A percentile compares a stretch with the other conserved stretches of the same genome.
Evolutionary conservation across 768 basidiomycete species (phyloP).

Genomic region (Calocera viscosa): DNA sequence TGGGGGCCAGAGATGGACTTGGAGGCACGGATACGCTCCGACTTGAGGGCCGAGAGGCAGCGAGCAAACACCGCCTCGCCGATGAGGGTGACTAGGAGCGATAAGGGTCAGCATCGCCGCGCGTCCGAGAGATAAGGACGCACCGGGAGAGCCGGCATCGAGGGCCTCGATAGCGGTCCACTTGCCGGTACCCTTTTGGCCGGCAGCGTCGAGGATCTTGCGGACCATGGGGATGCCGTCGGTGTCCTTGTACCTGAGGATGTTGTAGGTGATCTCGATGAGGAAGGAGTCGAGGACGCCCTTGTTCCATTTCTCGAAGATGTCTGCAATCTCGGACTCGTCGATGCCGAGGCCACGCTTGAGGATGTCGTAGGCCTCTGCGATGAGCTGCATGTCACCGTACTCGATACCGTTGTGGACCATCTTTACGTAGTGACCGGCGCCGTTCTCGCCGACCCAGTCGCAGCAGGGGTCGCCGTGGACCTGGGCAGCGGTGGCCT

Average conservation of each 20-base stretch:
- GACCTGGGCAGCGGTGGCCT: slow-evolving; percentile 90
- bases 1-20: slow-evolving; percentile 82
- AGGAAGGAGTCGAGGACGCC: slow-evolving; percentile 99
- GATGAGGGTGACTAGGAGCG: slow-evolving; percentile 74
- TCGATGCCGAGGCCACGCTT: slow-evolving; percentile 81
- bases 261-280: slow-evolving; percentile 94
- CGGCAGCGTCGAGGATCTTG: slow-evolving; percentile 93
- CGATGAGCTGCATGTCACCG: slow-evolving; percentile 98
- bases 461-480: slow-evolving; percentile 96
- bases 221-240: slow-evolving; percentile 82
- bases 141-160: slow-evolving; percentile 78
- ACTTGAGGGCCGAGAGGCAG: slow-evolving; percentile 93
- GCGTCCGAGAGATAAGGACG: slow-evolving; percentile 19
- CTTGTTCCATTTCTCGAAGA: slow-evolving; percentile 93
- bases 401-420: slow-evolving; percentile 83
- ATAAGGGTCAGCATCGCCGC: slow-evolving; percentile 10
- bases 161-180: slow-evolving; percentile 98
- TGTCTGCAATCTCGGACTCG: slow-evolving; percentile 85
- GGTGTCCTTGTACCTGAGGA: slow-evolving; percentile 92
- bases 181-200: slow-evolving; percentile 99
- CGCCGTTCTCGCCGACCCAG: slow-evolving; percentile 95
- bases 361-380: slow-evolving; percentile 97
- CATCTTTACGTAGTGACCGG: slow-evolving; percentile 92
- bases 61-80: slow-evolving; percentile 99
- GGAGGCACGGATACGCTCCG: slow-evolving; percentile 86